Evolutionary conservation across 2,329 filamentous ascomycete species (phyloP).

Genomic region (Emericellopsis atlantica): DNA sequence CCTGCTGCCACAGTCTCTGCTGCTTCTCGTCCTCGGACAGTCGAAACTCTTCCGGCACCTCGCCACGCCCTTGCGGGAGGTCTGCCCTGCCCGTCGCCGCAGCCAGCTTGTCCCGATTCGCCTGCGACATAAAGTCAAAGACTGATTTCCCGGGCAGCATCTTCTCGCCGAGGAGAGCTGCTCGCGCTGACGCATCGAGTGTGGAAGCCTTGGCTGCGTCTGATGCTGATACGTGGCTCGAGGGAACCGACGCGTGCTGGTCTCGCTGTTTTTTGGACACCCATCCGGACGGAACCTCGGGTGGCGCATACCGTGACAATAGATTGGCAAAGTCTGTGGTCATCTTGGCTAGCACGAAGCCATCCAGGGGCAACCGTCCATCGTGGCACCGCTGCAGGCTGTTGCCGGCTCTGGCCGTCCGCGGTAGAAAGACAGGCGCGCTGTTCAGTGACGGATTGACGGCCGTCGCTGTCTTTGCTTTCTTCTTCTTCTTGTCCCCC

Average conservation of each 20-base stretch:
- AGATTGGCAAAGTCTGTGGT: slow-evolving; percentile 20
- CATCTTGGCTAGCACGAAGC: slow-evolving; percentile 59
- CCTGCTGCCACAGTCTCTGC: slow-evolving; percentile 41
- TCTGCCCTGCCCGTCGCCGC: slow-evolving; percentile 62
- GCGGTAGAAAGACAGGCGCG: slow-evolving; percentile 66
- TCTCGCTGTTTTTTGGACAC: slow-evolving; percentile 39
- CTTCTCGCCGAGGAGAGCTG: slow-evolving; percentile 68
- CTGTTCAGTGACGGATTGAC: slow-evolving; percentile 52
- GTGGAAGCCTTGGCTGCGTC: slow-evolving; percentile 68
- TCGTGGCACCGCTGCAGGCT: slow-evolving; percentile 59
- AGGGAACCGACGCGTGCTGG: slow-evolving; percentile 1
- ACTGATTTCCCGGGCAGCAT: slow-evolving; percentile 79
- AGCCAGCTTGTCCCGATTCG: slow-evolving; percentile 65
- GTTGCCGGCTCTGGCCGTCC: slow-evolving; percentile 20
- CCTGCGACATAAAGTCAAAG: slow-evolving; percentile 79
- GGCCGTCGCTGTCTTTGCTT: slow-evolving; percentile 28
- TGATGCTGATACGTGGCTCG: slow-evolving; percentile 49
- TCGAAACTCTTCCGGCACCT: slow-evolving; percentile 55
- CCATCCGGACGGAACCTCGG: slow-evolving; percentile 63
- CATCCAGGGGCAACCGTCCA: slow-evolving; percentile 64
- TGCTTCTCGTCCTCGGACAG: slow-evolving; percentile 50
- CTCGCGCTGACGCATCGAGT: slow-evolving; percentile 64
- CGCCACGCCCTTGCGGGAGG: slow-evolving; percentile 65
- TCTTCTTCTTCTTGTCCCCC: slow-evolving; percentile 71
- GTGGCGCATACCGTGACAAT: slow-evolving; percentile 41